phyloP scores from a whole-genome alignment of 148 eudicot genomes.

The Spergularia marina region DNA sequence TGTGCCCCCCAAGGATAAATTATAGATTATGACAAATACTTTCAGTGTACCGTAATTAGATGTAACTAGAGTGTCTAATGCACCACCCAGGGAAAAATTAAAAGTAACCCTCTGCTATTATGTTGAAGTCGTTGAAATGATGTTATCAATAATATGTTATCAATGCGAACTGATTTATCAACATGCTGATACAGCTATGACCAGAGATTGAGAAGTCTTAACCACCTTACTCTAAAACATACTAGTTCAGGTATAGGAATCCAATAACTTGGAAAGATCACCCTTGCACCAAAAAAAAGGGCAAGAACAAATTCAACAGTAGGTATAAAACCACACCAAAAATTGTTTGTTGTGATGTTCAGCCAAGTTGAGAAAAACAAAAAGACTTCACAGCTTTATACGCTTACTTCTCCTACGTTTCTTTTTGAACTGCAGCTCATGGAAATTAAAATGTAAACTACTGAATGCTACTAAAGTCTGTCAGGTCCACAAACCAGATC shows the following conservation, averaged over 20 bases:
- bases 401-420: no score
- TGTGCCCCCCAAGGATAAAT: background rate
- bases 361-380: no score
- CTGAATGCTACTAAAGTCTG: no score
- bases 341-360: no score
- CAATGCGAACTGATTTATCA: background rate
- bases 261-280: no score
- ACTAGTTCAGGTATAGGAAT: background rate
- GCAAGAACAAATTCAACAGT: no score
- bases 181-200: background rate
- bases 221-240: background rate
- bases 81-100: background rate
- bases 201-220: background rate
- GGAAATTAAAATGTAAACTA: no score
- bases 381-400: no score
- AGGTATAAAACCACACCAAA: no score
- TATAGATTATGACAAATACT: background rate
- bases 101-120: background rate
- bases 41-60: background rate
- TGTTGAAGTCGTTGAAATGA: background rate
- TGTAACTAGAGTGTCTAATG: background rate
- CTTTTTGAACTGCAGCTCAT: no score
- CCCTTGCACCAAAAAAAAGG: no score
- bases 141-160: background rate
- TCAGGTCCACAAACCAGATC: no score